phyloP scores from a whole-genome alignment of 1,139 yeast species.

The Entelexis paramagnoliae region DNA sequence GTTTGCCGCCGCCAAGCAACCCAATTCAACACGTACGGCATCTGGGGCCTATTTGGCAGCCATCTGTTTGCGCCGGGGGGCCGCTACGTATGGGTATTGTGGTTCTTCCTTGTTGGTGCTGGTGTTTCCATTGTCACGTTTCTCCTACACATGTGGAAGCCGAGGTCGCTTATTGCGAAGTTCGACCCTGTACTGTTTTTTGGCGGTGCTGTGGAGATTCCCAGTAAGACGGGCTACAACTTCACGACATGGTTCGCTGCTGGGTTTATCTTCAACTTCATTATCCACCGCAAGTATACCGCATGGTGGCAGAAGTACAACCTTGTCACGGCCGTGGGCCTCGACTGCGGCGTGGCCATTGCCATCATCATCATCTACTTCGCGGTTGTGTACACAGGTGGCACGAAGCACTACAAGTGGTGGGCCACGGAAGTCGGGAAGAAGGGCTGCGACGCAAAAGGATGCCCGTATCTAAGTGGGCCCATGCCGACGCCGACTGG shows the following conservation, averaged over 20 bases:
- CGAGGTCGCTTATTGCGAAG: slow-evolving; percentile 1
- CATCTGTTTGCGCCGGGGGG: slow-evolving; percentile 19
- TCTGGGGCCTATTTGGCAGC: slow-evolving; percentile 20
- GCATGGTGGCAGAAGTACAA: slow-evolving; percentile 22
- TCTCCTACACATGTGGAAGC: slow-evolving; percentile 10
- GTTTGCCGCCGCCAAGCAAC: slow-evolving; percentile 16
- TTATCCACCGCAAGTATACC: slow-evolving; percentile 13
- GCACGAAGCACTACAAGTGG: slow-evolving; percentile 16
- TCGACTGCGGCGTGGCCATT: slow-evolving; percentile 20
- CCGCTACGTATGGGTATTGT: slow-evolving; percentile 17
- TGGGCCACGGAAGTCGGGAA: slow-evolving; percentile 18
- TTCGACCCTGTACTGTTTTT: slow-evolving; percentile 20
- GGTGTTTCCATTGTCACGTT: slow-evolving; percentile 13
- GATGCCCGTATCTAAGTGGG: slow-evolving; percentile 14
- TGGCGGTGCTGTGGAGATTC: slow-evolving; percentile 17
- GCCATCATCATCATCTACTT: slow-evolving; percentile 17
- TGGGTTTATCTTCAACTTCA: slow-evolving; percentile 16
- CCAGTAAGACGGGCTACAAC: slow-evolving; percentile 19
- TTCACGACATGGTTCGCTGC: slow-evolving; percentile 18
- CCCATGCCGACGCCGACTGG: slow-evolving; percentile 33
- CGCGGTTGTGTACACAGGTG: slow-evolving; percentile 19
- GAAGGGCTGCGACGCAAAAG: slow-evolving; percentile 19
- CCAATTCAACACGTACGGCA: slow-evolving; percentile 17
- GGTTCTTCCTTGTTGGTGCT: slow-evolving; percentile 20
- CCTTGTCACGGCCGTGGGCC: slow-evolving; percentile 17